Evolutionary conservation across 2,329 filamentous ascomycete genomes (phyloP).

Genomic region (Scleromitrula shiraiana): DNA sequence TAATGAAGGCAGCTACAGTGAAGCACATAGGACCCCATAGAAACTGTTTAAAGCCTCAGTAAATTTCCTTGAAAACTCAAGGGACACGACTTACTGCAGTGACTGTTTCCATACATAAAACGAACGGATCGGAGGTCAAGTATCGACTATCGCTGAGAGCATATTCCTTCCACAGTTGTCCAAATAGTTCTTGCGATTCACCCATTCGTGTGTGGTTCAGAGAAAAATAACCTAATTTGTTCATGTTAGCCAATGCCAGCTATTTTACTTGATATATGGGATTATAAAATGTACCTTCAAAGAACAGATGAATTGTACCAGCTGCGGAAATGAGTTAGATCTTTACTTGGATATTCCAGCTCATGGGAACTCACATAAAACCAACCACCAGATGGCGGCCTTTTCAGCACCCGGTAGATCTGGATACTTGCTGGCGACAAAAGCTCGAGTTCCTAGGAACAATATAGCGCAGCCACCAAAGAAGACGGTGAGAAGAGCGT

Average conservation of each 20-base stretch:
- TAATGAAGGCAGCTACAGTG: conserved; percentile 39
- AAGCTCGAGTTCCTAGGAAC: conserved; percentile 46
- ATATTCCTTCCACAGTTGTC: conserved; percentile 52
- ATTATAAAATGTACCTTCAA: conserved; percentile 31
- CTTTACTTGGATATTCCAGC: no score
- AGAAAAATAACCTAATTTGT: conserved; percentile 37
- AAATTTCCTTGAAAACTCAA: neutral
- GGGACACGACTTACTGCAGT: conserved; percentile 34
- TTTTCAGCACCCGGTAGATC: conserved; percentile 46
- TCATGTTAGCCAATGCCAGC: neutral
- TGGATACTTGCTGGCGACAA: conserved; percentile 46
- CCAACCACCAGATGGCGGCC: conserved; percentile 64
- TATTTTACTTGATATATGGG: neutral
- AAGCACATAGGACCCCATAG: conserved; percentile 53
- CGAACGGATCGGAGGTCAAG: conserved; percentile 43
- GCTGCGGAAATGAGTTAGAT: no score
- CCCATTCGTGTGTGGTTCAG: conserved; percentile 37
- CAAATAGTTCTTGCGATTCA: conserved; percentile 36
- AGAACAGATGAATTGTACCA: conserved; percentile 28
- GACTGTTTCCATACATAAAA: conserved; percentile 48
- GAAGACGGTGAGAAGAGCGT: conserved; percentile 53
- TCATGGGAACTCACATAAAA: conserved; percentile 51
- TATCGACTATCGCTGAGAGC: conserved; percentile 49
- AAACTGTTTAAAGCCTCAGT: conserved; percentile 30
- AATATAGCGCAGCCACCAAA: conserved; percentile 46